phyloP scores from a whole-genome alignment of 2,329 filamentous ascomycete species.

The Penicillium psychrosexuale region DNA sequence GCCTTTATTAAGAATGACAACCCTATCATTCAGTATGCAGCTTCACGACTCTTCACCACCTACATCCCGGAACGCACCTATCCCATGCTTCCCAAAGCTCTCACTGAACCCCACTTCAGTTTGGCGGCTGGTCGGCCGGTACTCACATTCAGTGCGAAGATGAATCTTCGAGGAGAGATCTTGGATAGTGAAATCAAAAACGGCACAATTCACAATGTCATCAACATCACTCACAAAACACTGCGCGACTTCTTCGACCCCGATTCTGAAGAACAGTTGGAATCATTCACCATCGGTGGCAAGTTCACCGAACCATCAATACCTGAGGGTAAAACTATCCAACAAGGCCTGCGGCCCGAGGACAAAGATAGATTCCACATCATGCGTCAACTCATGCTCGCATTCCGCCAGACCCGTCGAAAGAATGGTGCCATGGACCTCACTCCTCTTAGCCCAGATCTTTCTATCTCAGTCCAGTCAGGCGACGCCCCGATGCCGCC shows the following conservation, averaged over 20 bases:
- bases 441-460: conserved; percentile 15
- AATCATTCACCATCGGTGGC: conserved; percentile 33
- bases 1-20: conserved; percentile 56
- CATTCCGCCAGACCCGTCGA: conserved; percentile 35
- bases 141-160: conserved; percentile 59
- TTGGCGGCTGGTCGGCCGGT: conserved; percentile 53
- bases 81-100: conserved; percentile 54
- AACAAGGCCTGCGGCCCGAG: conserved; percentile 31
- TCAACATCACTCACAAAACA: conserved; percentile 50
- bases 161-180: conserved; percentile 52
- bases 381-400: conserved; percentile 39
- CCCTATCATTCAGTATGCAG: conserved; percentile 53
- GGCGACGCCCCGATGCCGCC: conserved; percentile 23
- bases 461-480: conserved; percentile 27
- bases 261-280: conserved; percentile 12
- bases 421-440: conserved; percentile 42
- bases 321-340: conserved; percentile 20
- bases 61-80: conserved; percentile 55
- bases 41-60: conserved; percentile 52
- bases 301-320: conserved; percentile 19
- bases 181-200: conserved; percentile 54
- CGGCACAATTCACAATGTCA: conserved; percentile 55
- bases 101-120: conserved; percentile 54
- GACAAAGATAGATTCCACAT: conserved; percentile 36
- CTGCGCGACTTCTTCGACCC: conserved; percentile 40